A percentile compares a stretch with the other conserved stretches of the same genome.
phyloP scores from a whole-genome alignment of 108 stramenopile genomes.

The Nitzschia sp. region DNA sequence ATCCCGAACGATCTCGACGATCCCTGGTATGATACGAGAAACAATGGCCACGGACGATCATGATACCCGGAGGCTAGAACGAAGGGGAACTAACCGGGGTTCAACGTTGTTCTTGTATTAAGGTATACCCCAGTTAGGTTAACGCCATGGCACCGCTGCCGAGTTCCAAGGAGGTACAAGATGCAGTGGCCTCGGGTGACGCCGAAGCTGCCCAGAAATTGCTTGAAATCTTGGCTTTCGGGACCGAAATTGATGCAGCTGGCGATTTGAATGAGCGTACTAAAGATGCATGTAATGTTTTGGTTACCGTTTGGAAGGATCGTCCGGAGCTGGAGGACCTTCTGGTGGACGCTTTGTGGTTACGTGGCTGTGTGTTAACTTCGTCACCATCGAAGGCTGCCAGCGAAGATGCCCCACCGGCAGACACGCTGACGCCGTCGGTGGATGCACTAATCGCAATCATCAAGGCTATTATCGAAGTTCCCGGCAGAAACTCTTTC shows the following conservation, averaged over 20 bases:
- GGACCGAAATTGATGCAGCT: neutral
- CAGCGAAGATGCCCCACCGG: neutral
- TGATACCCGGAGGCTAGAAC: too few species aligned
- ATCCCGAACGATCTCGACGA: too few species aligned
- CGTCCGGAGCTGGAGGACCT: conserved; percentile 5
- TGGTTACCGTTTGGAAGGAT: neutral
- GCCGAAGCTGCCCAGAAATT: conserved; percentile 1
- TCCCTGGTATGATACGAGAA: too few species aligned
- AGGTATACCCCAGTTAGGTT: too few species aligned
- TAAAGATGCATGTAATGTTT: conserved; percentile 5
- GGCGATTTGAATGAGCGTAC: neutral
- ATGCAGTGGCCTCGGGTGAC: neutral
- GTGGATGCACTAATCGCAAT: conserved; percentile 3
- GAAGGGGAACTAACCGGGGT: too few species aligned
- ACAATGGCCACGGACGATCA: too few species aligned
- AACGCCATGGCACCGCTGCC: conserved; percentile 13
- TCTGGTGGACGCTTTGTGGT: conserved; percentile 31
- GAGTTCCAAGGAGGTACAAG: conserved; percentile 7
- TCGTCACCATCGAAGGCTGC: neutral
- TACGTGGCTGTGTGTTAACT: conserved; percentile 8
- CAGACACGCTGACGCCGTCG: neutral
- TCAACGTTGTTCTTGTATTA: too few species aligned
- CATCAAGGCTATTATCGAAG: neutral
- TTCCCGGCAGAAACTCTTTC: neutral
- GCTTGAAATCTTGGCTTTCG: conserved; percentile 2